Conservation (phyloP, 2,329 filamentous ascomycete genomes). For the Claviceps cyperi region DNA sequence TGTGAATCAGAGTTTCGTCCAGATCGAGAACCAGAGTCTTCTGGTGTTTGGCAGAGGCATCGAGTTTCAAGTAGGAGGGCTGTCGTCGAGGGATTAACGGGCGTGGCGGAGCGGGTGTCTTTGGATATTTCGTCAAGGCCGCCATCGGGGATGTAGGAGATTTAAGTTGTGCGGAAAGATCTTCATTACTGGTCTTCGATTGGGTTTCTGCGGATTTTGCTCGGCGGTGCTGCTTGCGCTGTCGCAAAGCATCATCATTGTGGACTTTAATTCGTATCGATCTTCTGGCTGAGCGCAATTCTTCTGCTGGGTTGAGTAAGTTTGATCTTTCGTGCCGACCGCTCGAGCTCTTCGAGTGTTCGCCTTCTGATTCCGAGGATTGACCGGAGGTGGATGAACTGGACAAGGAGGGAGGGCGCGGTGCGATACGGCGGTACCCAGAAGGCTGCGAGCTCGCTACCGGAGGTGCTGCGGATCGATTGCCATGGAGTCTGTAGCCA, state of each 20-base stretch:
- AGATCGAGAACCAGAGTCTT: slow-evolving; percentile 94
- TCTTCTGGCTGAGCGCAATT: slow-evolving; percentile 50
- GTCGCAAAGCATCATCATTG: slow-evolving; percentile 59
- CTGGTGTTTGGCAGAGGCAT: slow-evolving; percentile 45
- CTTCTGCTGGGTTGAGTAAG: slow-evolving; percentile 44
- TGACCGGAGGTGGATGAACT: slow-evolving; percentile 46
- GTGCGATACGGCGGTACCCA: slow-evolving; percentile 15
- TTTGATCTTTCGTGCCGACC: slow-evolving; percentile 48
- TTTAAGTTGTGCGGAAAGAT: slow-evolving; percentile 71
- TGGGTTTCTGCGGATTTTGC: slow-evolving; percentile 33
- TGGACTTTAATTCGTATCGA: slow-evolving; percentile 87
- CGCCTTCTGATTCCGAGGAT: slow-evolving; percentile 58
- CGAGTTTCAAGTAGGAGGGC: slow-evolving; percentile 65
- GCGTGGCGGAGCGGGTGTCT: slow-evolving; percentile 74
- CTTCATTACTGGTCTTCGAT: slow-evolving; percentile 27
- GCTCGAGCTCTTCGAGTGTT: slow-evolving; percentile 22
- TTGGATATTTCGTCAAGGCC: slow-evolving; percentile 76
- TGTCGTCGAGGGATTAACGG: slow-evolving; percentile 81
- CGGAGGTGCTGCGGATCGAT: not conserved
- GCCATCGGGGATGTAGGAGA: slow-evolving; percentile 77
- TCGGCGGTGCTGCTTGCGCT: slow-evolving; percentile 58
- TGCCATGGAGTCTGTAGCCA: slow-evolving; percentile 1
- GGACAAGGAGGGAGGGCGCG: slow-evolving; percentile 15
- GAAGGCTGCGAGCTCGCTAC: slow-evolving; percentile 9
- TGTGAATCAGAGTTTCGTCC: slow-evolving; percentile 95